These are phyloP conservation scores for Podaxis sp. DNA, from an alignment of 768 basidiomycete species.

Conservation along the genomic window DNA sequence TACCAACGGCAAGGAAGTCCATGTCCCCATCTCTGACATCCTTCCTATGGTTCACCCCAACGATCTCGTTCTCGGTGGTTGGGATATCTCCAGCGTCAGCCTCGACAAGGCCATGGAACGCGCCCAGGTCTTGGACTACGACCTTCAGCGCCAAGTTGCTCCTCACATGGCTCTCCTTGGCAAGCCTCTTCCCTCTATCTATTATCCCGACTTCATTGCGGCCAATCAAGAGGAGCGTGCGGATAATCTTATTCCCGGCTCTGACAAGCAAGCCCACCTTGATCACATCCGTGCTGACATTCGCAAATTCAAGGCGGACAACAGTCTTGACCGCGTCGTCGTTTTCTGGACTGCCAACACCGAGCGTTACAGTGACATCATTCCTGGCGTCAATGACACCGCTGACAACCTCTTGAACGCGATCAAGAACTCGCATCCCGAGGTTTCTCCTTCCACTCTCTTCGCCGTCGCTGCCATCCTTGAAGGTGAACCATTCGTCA, in stretches of 20 bases:
- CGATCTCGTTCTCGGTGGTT: constrained; percentile 95
- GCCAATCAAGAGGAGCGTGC: constrained; percentile 97
- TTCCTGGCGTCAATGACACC: constrained; percentile 94
- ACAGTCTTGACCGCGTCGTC: constrained; percentile 83
- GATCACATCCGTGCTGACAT: constrained; percentile 93
- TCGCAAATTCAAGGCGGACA: constrained; percentile 82
- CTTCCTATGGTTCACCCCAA: constrained; percentile 98
- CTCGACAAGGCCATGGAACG: constrained; percentile 94
- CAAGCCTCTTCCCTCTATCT: constrained; percentile 89
- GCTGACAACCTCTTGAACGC: constrained; percentile 81
- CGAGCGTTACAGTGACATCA: constrained; percentile 94
- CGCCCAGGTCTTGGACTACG: constrained; percentile 91
- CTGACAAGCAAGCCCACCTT: constrained; percentile 87
- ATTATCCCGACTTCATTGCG: constrained; percentile 97
- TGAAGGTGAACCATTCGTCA: constrained; percentile 93
- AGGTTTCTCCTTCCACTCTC: constrained; percentile 94
- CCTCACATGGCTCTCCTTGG: constrained; percentile 81
- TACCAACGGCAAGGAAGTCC: constrained; percentile 80
- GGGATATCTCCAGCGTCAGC: constrained; percentile 88
- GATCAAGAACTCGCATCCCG: constrained; percentile 82
- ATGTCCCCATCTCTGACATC: constrained; percentile 89
- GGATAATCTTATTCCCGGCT: constrained; percentile 86
- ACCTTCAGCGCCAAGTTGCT: constrained; percentile 92
- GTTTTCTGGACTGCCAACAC: constrained; percentile 99
- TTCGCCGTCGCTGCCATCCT: constrained; percentile 96